phyloP scores from a whole-genome alignment of 2,329 filamentous ascomycete genomes.

The Penicillium sp. region DNA sequence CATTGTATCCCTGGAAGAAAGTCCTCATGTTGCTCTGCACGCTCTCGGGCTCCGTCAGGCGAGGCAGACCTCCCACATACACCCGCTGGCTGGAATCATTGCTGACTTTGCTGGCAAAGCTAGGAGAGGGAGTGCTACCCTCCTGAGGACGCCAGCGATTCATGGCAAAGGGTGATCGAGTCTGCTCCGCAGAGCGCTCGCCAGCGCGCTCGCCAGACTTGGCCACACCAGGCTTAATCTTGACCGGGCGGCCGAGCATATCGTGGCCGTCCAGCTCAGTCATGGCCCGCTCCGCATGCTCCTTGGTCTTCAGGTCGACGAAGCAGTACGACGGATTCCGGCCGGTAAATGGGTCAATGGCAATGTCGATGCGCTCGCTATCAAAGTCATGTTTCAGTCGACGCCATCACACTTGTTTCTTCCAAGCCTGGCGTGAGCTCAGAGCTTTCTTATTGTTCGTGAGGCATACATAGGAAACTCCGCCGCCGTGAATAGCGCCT shows the following conservation, averaged over 20 bases:
- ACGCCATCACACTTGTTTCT: slow-evolving; percentile 4
- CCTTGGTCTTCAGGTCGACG: slow-evolving; percentile 63
- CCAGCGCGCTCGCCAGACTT: slow-evolving; percentile 45
- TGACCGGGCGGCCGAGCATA: slow-evolving; percentile 62
- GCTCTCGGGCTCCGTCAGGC: slow-evolving; percentile 45
- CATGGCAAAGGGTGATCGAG: slow-evolving; percentile 30
- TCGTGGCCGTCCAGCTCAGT: slow-evolving; percentile 56
- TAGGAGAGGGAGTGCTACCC: slow-evolving; percentile 22
- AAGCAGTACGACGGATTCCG: slow-evolving; percentile 76
- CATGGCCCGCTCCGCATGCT: slow-evolving; percentile 61
- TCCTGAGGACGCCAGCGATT: slow-evolving; percentile 49
- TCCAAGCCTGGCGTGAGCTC: not conserved
- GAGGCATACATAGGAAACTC: slow-evolving; percentile 38
- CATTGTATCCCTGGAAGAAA: slow-evolving; percentile 49
- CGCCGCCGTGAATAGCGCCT: slow-evolving; percentile 49
- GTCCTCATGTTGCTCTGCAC: slow-evolving; percentile 46
- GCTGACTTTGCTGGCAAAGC: slow-evolving; percentile 33
- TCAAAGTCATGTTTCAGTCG: slow-evolving; percentile 27
- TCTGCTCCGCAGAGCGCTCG: slow-evolving; percentile 26
- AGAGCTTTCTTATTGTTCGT: not conserved
- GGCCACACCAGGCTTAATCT: slow-evolving; percentile 66
- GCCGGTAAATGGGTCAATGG: slow-evolving; percentile 67
- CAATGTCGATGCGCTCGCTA: slow-evolving; percentile 65
- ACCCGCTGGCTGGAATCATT: slow-evolving; percentile 46
- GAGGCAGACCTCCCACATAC: slow-evolving; percentile 52